phyloP scores from a whole-genome alignment of 2,329 filamentous ascomycete species.

The Scytalidium lignicola region DNA sequence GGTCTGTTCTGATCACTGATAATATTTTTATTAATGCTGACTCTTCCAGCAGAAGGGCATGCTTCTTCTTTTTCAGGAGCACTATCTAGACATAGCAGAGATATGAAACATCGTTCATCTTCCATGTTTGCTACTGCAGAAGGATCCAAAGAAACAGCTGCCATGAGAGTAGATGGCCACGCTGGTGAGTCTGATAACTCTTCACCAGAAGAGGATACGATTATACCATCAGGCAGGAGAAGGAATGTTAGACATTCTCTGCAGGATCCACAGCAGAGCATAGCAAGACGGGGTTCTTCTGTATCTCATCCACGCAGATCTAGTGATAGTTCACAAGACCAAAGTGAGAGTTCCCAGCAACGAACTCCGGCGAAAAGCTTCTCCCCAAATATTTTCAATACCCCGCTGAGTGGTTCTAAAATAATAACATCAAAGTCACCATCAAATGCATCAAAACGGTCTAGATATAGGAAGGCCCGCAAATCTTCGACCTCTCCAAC shows the following conservation, averaged over 20 bases:
- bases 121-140: background rate
- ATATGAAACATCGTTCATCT: background rate
- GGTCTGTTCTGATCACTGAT: background rate
- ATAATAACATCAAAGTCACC: background rate
- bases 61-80: background rate
- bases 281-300: too few relatives aligned
- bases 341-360: background rate
- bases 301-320: background rate
- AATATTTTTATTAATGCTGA: background rate
- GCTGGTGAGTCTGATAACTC: constrained; percentile 1
- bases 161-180: background rate
- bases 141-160: background rate
- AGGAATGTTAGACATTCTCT: background rate
- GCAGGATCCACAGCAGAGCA: background rate
- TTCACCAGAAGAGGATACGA: background rate
- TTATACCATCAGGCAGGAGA: background rate
- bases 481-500: too few relatives aligned
- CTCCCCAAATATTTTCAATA: background rate
- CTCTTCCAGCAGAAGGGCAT: background rate
- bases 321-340: background rate
- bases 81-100: background rate
- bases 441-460: background rate
- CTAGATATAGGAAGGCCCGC: too few relatives aligned
- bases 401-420: background rate
- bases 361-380: background rate